Evolutionary conservation across 108 stramenopile species (phyloP).

Genomic region (Discostella pseudostelligera): DNA sequence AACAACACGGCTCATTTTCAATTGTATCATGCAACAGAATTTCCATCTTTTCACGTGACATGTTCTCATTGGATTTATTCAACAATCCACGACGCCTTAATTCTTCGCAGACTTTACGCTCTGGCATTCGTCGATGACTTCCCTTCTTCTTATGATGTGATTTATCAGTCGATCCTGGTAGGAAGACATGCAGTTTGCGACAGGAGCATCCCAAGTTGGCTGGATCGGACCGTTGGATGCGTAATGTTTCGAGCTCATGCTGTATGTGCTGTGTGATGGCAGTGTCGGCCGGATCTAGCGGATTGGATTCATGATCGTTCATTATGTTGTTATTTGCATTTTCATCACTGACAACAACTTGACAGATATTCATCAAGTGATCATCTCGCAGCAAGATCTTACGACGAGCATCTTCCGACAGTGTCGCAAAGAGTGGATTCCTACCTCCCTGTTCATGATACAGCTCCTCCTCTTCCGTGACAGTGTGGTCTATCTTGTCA

Average conservation of each 20-base stretch:
- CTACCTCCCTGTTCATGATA: slow-evolving; percentile 28
- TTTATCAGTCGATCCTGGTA: slow-evolving; percentile 54
- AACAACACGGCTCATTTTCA: slow-evolving; percentile 76
- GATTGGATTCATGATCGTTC: slow-evolving; percentile 1
- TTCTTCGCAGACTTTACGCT: slow-evolving; percentile 68
- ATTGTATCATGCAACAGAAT: slow-evolving; percentile 58
- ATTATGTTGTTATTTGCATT: not conserved
- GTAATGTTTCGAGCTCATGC: slow-evolving; percentile 76
- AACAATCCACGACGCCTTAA: slow-evolving; percentile 68
- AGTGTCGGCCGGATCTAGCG: slow-evolving; percentile 21
- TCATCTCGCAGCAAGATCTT: slow-evolving; percentile 42
- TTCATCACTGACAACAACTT: not conserved
- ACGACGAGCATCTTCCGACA: slow-evolving; percentile 35
- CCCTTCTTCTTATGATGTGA: slow-evolving; percentile 62
- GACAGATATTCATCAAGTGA: slow-evolving; percentile 17
- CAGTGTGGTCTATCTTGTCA: not conserved
- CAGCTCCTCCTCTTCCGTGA: slow-evolving; percentile 41
- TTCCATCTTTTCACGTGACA: slow-evolving; percentile 69
- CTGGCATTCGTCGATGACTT: slow-evolving; percentile 62
- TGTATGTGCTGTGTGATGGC: slow-evolving; percentile 57
- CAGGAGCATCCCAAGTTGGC: slow-evolving; percentile 74
- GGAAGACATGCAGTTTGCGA: slow-evolving; percentile 72
- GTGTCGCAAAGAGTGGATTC: slow-evolving; percentile 39
- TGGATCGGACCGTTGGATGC: slow-evolving; percentile 55
- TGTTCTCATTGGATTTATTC: slow-evolving; percentile 31